A percentile compares a stretch with the other conserved stretches of the same genome.
These are phyloP conservation scores for Anthostomella pinea DNA, from an alignment of 2,329 filamentous ascomycete genomes.

Conservation along the genomic window DNA sequence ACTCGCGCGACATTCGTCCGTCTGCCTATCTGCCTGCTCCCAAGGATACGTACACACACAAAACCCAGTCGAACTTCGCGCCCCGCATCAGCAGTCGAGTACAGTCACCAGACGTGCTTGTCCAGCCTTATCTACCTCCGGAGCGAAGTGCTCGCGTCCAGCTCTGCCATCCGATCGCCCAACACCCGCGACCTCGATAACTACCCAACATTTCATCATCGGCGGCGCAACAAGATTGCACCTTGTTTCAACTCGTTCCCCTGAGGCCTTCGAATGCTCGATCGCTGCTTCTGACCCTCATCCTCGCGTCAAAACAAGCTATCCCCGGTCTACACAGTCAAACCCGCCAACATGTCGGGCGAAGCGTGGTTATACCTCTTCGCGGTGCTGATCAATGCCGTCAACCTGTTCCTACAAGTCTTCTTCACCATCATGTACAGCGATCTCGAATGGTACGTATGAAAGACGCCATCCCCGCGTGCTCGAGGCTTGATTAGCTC, in stretches of 20 bases:
- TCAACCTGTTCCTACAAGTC: conserved; percentile 99
- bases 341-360: conserved; percentile 70
- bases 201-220: too few relatives aligned
- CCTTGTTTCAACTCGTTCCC: not conserved
- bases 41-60: too few relatives aligned
- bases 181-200: too few relatives aligned
- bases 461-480: not conserved
- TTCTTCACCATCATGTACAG: conserved; percentile 99
- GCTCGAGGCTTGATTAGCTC: conserved; percentile 4
- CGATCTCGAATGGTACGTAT: conserved; percentile 91
- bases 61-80: too few relatives aligned
- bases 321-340: conserved; percentile 3
- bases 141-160: too few relatives aligned
- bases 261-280: not conserved
- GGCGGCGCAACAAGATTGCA: too few relatives aligned
- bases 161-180: too few relatives aligned
- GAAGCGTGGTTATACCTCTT: conserved; percentile 98
- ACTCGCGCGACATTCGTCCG: too few relatives aligned
- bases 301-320: not conserved
- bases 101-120: too few relatives aligned
- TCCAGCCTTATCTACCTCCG: too few relatives aligned
- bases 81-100: too few relatives aligned
- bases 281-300: not conserved
- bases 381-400: conserved; percentile 97
- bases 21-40: too few relatives aligned